Conservation (phyloP, 2,329 filamentous ascomycete genomes). For the Curvularia hawaiiensis region DNA sequence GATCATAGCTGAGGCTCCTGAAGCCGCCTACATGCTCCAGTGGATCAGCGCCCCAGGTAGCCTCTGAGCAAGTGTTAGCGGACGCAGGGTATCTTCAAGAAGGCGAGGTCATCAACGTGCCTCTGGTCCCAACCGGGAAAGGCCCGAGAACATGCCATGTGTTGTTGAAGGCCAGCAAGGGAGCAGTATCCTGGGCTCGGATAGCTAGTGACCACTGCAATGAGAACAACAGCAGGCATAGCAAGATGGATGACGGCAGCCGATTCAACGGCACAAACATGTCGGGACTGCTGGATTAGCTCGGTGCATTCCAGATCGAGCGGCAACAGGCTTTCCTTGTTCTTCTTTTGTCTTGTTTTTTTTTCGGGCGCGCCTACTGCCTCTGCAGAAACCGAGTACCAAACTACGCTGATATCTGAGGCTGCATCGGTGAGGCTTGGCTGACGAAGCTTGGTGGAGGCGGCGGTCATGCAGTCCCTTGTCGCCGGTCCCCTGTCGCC, state of each 20-base stretch:
- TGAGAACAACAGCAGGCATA: conserved; percentile 11
- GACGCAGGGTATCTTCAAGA: not conserved
- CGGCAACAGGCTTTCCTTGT: not conserved
- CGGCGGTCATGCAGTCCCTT: not conserved
- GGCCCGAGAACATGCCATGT: conserved; percentile 62
- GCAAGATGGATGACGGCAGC: conserved; percentile 10
- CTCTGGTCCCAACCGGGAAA: conserved; percentile 64
- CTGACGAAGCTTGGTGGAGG: conserved; percentile 17
- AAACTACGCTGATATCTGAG: conserved; percentile 10
- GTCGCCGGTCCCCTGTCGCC: conserved; percentile 19
- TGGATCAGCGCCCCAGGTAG: conserved; percentile 64
- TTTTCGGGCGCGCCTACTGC: not conserved
- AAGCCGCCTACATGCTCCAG: conserved; percentile 61
- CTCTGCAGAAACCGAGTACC: conserved; percentile 4
- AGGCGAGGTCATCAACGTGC: conserved; percentile 42
- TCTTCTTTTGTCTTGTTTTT: not conserved
- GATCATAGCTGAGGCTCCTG: conserved; percentile 51
- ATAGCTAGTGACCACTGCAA: conserved; percentile 8
- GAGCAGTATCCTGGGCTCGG: conserved; percentile 6
- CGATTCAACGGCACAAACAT: conserved; percentile 9
- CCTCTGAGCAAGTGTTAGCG: conserved; percentile 51
- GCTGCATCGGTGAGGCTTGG: conserved; percentile 15
- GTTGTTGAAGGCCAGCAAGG: conserved; percentile 40
- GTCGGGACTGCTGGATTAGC: not conserved
- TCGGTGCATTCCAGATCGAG: conserved; percentile 4